These are phyloP conservation scores for Kwoniella mangroviensis DNA, from an alignment of 768 basidiomycete species.

Conservation along the genomic window DNA sequence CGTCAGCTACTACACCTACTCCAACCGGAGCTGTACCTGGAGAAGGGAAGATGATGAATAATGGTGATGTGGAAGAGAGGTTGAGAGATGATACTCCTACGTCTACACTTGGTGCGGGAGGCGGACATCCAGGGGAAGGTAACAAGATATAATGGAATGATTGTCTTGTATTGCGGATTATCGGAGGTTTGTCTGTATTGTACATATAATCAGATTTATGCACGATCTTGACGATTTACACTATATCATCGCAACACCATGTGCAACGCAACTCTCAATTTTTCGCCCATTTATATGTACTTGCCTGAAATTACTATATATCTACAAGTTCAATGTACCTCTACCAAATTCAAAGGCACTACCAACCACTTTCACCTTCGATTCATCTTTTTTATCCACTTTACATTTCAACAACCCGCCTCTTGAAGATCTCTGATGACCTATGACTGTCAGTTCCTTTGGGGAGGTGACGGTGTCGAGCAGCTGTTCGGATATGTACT, in stretches of 20 bases:
- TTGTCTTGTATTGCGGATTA: too few species aligned
- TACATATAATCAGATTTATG: too few species aligned
- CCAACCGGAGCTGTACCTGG: background rate
- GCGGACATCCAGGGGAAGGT: slow-evolving; percentile 1
- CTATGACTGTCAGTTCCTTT: background rate
- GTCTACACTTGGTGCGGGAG: slow-evolving; percentile 2
- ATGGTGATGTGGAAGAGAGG: slow-evolving; percentile 7
- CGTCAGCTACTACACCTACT: slow-evolving; percentile 22
- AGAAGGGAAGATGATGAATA: background rate
- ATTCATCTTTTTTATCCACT: slow-evolving; percentile 11
- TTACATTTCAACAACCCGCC: slow-evolving; percentile 28
- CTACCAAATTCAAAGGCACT: slow-evolving; percentile 17
- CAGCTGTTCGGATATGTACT: slow-evolving; percentile 15
- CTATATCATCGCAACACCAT: too few species aligned
- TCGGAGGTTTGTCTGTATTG: too few species aligned
- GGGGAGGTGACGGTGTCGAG: background rate
- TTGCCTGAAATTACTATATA: too few species aligned
- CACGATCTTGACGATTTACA: too few species aligned
- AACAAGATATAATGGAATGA: background rate
- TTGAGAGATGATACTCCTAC: slow-evolving; percentile 7
- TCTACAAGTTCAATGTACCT: slow-evolving; percentile 14
- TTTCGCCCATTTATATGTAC: too few species aligned
- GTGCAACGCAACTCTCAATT: too few species aligned
- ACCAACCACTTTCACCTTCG: slow-evolving; percentile 26
- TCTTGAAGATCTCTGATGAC: slow-evolving; percentile 34